Evolutionary conservation across 495 filamentous ascomycete species (phyloP).

Genomic region (Platismatia glauca): DNA sequence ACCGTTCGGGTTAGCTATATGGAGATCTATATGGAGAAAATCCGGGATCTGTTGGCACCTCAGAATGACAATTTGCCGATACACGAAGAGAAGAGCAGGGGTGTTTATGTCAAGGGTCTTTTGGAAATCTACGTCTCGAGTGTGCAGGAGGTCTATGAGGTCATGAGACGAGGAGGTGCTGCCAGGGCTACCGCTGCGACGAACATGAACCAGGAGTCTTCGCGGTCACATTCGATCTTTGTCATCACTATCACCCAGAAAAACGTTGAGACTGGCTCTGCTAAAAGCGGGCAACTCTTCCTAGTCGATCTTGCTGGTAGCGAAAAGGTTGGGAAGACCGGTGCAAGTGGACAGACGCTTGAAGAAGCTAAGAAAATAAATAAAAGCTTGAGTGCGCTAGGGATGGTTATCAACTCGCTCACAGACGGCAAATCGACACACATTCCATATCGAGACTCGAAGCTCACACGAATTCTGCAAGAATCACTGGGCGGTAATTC

Average conservation of each 20-base stretch:
- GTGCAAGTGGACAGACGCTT: constrained; percentile 91
- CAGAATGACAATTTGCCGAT: constrained; percentile 94
- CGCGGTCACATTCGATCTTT: constrained; percentile 96
- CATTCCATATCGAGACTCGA: constrained; percentile 95
- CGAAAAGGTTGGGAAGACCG: constrained; percentile 98
- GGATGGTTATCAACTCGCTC: constrained; percentile 97
- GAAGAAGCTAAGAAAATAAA: constrained; percentile 99
- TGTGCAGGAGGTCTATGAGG: constrained; percentile 91
- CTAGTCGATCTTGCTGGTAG: constrained; percentile 95
- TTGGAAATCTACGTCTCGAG: constrained; percentile 93
- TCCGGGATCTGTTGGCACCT: constrained; percentile 84
- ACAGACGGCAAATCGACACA: constrained; percentile 98
- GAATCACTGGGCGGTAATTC: constrained; percentile 96
- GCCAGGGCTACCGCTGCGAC: constrained; percentile 93
- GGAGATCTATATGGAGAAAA: constrained; percentile 99
- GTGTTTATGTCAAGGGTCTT: constrained; percentile 94
- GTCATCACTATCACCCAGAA: constrained; percentile 96
- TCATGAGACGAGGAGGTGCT: constrained; percentile 86
- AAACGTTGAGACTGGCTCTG: constrained; percentile 92
- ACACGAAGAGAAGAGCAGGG: constrained; percentile 92
- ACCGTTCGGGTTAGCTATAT: constrained; percentile 97
- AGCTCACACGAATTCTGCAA: constrained; percentile 93
- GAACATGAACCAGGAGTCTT: constrained; percentile 99
- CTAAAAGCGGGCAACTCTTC: constrained; percentile 93
- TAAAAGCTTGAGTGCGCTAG: constrained; percentile 93